Conservation (phyloP, 768 basidiomycete genomes). For the Kondoa malvinella region DNA sequence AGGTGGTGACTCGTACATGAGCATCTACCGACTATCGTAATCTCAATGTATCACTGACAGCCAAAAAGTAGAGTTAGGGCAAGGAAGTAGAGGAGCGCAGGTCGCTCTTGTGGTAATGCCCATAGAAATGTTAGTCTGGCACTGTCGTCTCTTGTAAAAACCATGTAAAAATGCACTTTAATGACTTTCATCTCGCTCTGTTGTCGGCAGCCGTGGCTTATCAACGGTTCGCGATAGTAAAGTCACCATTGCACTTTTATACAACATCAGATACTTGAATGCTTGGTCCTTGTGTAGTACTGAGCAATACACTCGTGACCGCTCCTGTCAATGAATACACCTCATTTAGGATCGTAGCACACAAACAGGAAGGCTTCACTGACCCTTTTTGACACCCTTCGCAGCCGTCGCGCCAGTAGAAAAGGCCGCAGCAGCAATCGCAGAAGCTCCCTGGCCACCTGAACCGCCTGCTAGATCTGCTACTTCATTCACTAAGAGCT, state of each 20-base stretch:
- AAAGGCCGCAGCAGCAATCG: conserved; percentile 1
- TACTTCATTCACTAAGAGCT: neutral
- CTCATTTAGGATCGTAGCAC: neutral
- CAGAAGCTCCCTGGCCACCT: neutral
- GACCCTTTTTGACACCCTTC: neutral
- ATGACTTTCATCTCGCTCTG: neutral
- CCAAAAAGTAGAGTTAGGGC: too few relatives aligned
- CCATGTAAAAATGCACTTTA: too few relatives aligned
- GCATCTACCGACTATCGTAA: neutral
- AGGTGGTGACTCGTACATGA: neutral
- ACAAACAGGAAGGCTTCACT: neutral
- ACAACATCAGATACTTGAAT: neutral
- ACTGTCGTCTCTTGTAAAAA: too few relatives aligned
- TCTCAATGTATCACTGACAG: neutral
- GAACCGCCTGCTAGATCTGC: conserved; percentile 6
- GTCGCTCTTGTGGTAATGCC: too few relatives aligned
- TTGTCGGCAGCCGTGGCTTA: neutral
- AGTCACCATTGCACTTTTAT: neutral
- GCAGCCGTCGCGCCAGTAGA: neutral
- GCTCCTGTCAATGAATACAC: neutral
- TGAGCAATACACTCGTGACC: conserved; percentile 1
- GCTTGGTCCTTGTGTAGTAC: conserved; percentile 1
- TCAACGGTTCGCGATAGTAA: neutral
- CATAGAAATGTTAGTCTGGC: too few relatives aligned
- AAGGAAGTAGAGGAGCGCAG: too few relatives aligned